Evolutionary conservation across 495 filamentous ascomycete genomes (phyloP), one percentile per base, ranked within the genome.

Genomic region (Lepidopterella palustris): DNA sequence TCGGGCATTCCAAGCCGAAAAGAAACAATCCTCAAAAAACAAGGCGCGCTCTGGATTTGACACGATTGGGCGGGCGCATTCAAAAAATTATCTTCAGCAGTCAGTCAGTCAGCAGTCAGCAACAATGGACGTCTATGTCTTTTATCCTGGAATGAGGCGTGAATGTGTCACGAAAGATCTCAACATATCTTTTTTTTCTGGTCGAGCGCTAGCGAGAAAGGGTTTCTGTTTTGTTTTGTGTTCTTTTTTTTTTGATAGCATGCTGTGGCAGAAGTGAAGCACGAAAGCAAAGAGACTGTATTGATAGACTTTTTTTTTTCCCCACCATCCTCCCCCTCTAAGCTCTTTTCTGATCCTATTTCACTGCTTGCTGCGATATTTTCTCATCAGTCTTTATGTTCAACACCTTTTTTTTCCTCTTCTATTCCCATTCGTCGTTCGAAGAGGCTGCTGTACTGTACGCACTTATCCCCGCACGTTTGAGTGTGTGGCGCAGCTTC

Each of bases 161-260:
- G 47, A 50, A 50, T 50, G 47, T 50, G 47, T 25, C 47, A 50
- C 47, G 47, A 50, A 25, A 18, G 21, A 24, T 26, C 25, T 50
- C 21, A n/a, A 27, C 47, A 50, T 50, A 24, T 50, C 25, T 15
- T 27, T 50, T 50, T 27, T 50, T 24, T 50, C 20, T 25, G 20
- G 47, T 27, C 20, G 20, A 25, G 47, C 47, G 47, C 21, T 50
- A 27, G 20, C 18, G 47, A 50, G 47, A 50, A 50, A 13, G 20
- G 15, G 25, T 8, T 11, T 3, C n/a, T 11, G 45, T 11, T 11
- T 18, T 5, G 39, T 24, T 23, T 26, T 50, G 35, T 42, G 13
- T 50, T 50, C 25, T 24, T 42, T 11, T 11, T 42, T 5, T 21
- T 27, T 50, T 50, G 47, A 15, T 50, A 50, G 20, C 47, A 50